Percentiles rank a stretch among this genome's conserved stretches.
Evolutionary conservation across 176 grass and related monocot genomes (phyloP).

Genomic region (Avena eriantha): DNA sequence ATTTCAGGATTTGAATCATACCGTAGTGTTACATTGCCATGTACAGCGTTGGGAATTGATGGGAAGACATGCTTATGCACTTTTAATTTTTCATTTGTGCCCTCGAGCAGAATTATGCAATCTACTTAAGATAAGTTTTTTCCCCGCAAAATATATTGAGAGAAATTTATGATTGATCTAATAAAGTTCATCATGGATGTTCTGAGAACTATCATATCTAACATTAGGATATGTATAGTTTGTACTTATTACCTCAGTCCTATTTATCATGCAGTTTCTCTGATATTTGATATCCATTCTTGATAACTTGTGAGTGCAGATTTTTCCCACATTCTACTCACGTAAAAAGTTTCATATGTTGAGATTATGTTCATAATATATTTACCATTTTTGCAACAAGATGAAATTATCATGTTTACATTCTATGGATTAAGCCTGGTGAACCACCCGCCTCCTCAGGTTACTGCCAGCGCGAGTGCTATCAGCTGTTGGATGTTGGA

Average conservation of each 20-base stretch:
- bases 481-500: no score
- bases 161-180: not conserved
- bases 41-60: no score
- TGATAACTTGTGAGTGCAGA: no score
- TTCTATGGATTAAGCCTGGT: not conserved
- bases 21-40: no score
- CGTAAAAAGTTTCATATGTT: not conserved
- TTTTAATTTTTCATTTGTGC: no score
- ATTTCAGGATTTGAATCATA: no score
- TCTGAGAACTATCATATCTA: not conserved
- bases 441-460: no score
- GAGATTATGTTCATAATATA: not conserved
- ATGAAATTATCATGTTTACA: not conserved
- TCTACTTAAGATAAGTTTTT: not conserved
- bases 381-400: not conserved
- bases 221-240: not conserved
- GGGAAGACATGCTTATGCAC: no score
- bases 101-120: not conserved
- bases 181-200: not conserved
- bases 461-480: no score
- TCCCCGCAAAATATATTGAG: no score
- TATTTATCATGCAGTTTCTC: not conserved
- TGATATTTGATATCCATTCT: no score
- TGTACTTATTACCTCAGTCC: not conserved
- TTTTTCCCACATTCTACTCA: not conserved